Evolutionary conservation across 2,329 filamentous ascomycete species (phyloP).

Genomic region (Septoria linicola): DNA sequence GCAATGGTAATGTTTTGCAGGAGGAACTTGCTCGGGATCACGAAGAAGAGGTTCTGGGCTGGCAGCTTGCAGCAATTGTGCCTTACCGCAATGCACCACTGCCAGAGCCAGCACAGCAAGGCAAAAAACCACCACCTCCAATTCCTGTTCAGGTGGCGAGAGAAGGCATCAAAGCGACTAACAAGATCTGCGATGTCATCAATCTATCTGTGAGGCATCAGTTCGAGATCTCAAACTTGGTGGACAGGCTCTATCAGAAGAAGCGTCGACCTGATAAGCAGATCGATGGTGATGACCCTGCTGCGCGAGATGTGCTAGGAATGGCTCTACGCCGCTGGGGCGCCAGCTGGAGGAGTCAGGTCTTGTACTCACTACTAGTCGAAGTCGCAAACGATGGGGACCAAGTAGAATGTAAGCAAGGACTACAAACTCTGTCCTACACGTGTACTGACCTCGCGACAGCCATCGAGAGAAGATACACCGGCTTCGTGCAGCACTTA

Average conservation of each 20-base stretch:
- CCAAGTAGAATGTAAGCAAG: conserved; percentile 44
- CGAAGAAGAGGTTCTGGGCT: conserved; percentile 69
- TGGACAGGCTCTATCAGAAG: conserved; percentile 52
- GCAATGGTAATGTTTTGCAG: conserved; percentile 35
- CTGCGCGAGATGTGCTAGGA: conserved; percentile 63
- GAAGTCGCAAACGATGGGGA: conserved; percentile 53
- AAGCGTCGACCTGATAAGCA: conserved; percentile 48
- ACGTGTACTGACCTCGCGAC: conserved; percentile 11
- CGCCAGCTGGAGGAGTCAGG: conserved; percentile 68
- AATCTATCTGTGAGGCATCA: conserved; percentile 63
- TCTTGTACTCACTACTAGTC: conserved; percentile 65
- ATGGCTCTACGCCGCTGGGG: conserved; percentile 76
- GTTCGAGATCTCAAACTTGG: conserved; percentile 62
- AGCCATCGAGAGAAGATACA: conserved; percentile 54
- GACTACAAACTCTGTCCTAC: conserved; percentile 3
- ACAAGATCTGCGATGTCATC: conserved; percentile 69
- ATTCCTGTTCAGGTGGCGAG: conserved; percentile 64
- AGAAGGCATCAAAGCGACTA: conserved; percentile 77
- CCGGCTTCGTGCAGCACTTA: conserved; percentile 54
- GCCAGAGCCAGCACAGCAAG: conserved; percentile 41
- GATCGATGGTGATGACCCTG: conserved; percentile 44
- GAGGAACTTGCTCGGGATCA: conserved; percentile 57
- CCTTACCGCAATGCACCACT: conserved; percentile 65
- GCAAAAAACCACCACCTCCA: conserved; percentile 56
- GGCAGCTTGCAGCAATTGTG: conserved; percentile 71